Percentiles rank a stretch among this genome's conserved stretches.
Conservation (phyloP, 192 early-diverging fungal species). For the Backusella mclennaniae region DNA sequence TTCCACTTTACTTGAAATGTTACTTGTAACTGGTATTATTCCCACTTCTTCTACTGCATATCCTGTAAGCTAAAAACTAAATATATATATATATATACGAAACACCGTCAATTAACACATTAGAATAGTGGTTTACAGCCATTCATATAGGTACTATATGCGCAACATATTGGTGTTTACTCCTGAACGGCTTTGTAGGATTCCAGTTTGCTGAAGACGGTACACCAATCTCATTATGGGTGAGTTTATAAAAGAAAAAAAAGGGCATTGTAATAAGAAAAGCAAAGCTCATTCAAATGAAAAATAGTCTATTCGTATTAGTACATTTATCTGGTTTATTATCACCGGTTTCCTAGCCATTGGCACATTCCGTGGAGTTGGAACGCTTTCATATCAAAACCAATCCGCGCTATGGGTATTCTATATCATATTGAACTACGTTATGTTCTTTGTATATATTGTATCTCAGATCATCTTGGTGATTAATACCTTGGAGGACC, state of each 20-base stretch:
- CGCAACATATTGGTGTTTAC: constrained; percentile 88
- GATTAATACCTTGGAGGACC: constrained; percentile 91
- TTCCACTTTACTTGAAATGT: constrained; percentile 82
- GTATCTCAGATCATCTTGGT: constrained; percentile 91
- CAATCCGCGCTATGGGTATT: constrained; percentile 81
- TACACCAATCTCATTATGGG: constrained; percentile 91
- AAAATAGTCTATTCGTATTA: constrained; percentile 79
- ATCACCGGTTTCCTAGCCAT: constrained; percentile 78
- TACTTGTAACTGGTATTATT: constrained; percentile 91
- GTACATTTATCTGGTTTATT: constrained; percentile 77
- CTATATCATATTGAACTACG: constrained; percentile 84
- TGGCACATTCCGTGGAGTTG: constrained; percentile 73
- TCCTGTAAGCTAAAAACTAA: constrained; percentile 40
- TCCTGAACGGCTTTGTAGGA: constrained; percentile 93
- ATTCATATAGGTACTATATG: constrained; percentile 80
- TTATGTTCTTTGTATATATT: constrained; percentile 82
- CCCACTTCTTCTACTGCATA: constrained; percentile 75
- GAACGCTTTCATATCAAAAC: constrained; percentile 54
- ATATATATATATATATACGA: not conserved
- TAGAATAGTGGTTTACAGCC: constrained; percentile 76
- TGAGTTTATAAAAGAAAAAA: constrained; percentile 33
- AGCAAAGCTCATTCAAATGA: not conserved
- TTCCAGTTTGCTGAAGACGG: constrained; percentile 98
- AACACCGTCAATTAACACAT: not conserved
- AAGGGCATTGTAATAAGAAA: not conserved